Evolutionary conservation across 2,329 filamentous ascomycete genomes (phyloP).

Genomic region (Metarhizium brunneum): DNA sequence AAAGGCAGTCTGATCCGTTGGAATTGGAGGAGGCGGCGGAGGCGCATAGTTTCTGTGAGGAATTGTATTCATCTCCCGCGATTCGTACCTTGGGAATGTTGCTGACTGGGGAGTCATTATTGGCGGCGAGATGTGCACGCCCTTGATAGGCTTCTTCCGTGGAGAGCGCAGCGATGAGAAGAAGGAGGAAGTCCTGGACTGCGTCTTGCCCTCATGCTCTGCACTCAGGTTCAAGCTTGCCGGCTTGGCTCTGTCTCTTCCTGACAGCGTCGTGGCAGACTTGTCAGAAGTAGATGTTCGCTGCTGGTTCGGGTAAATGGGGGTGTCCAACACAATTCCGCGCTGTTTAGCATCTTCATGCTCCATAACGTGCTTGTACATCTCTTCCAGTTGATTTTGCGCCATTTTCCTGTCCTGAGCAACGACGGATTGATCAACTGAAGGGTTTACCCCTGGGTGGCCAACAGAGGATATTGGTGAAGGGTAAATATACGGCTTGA

Average conservation of each 20-base stretch:
- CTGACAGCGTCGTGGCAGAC: slow-evolving; percentile 17
- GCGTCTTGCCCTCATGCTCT: slow-evolving; percentile 36
- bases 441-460: slow-evolving; percentile 52
- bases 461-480: slow-evolving; percentile 37
- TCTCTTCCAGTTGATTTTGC: slow-evolving; percentile 75
- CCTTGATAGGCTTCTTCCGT: slow-evolving; percentile 40
- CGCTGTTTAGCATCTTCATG: slow-evolving; percentile 63
- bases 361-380: slow-evolving; percentile 89
- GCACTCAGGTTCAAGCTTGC: slow-evolving; percentile 38
- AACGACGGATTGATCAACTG: slow-evolving; percentile 70
- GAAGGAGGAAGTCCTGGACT: slow-evolving; percentile 50
- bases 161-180: slow-evolving; percentile 54
- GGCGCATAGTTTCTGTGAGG: slow-evolving; percentile 50
- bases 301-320: slow-evolving; percentile 23
- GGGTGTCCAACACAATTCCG: slow-evolving; percentile 38
- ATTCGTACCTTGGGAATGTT: slow-evolving; percentile 46
- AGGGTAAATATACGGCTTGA: slow-evolving; percentile 34
- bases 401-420: slow-evolving; percentile 65
- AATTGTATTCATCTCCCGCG: slow-evolving; percentile 48
- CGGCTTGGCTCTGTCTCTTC: slow-evolving; percentile 40
- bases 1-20: slow-evolving; percentile 34
- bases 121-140: slow-evolving; percentile 53
- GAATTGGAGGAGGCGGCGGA: slow-evolving; percentile 46
- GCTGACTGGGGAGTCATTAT: slow-evolving; percentile 55
- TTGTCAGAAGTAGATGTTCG: slow-evolving; percentile 16